Evolutionary conservation across 768 basidiomycete genomes (phyloP), one percentile per base, ranked within the genome.

Genomic region (Tylopilus cervinicoccineus): DNA sequence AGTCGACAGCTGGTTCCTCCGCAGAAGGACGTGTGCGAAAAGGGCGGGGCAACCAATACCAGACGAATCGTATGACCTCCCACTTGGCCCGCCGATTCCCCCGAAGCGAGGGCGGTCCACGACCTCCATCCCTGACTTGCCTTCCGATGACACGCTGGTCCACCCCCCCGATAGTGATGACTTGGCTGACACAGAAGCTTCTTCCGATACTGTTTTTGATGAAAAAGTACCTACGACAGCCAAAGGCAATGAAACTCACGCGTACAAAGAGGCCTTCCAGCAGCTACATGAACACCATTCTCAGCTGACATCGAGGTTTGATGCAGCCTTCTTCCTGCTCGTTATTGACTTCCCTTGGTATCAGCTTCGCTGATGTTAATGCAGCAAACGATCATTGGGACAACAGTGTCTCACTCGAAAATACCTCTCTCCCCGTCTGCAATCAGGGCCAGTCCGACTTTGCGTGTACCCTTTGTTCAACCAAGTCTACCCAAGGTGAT

Each of bases 1-100:
- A 8, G 57, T 66, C 11, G 50, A 50, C 16, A n/a, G 9, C n/a
- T 66, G 64, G 64, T 66, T 66, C 52, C 23, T 43, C n/a, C 48
- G 59, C 45, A 62, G 64, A 44, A 64, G 6, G 33, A 42, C 50
- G 6, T 22, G 23, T 14, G 66, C 66, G 10, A 68, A 61, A 50
- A 66, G 48, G 23, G 11, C 24, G 5, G 59, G 64, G 14, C 34
- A 55, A 16, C 48, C 57, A 6, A 33, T 68, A 19, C 20, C 43
- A 4, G 31, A 47, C 16, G 66, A 32, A 27, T 13, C 50, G 42
- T 65, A 65, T 24, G 48, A 61, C n/a, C 61, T 65, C 20, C 33
- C 56, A 13, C 36, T 59, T 2, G 49, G 52, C 32, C 45, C 13
- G 5, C 27, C 23, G 24, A 40, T 39, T 11, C 19, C 6, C 12